Evolutionary conservation across 2,329 filamentous ascomycete genomes (phyloP).

Genomic region (Trichophyton rubrum): DNA sequence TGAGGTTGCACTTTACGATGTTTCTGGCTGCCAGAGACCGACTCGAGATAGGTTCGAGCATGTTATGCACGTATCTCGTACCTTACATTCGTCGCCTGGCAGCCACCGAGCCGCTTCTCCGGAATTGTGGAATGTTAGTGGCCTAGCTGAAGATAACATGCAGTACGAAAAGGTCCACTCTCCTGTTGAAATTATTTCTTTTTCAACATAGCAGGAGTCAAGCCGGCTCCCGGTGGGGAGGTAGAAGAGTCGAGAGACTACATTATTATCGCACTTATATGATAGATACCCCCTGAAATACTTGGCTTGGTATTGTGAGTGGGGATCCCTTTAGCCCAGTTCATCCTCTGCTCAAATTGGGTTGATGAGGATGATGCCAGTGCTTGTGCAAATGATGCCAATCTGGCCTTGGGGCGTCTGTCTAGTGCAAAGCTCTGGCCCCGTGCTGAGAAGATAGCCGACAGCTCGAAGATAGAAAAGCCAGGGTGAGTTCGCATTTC

Average conservation of each 20-base stretch:
- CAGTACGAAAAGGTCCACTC: slow-evolving; percentile 46
- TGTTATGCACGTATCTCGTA: no score
- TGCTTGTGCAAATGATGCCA: slow-evolving; percentile 35
- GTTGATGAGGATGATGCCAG: slow-evolving; percentile 35
- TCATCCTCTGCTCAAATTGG: slow-evolving; percentile 45
- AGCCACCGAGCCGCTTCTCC: no score
- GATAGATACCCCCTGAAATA: slow-evolving; percentile 38
- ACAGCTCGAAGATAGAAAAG: slow-evolving; percentile 40
- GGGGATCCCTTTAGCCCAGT: slow-evolving; percentile 52
- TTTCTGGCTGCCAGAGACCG: no score
- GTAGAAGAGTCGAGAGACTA: slow-evolving; percentile 29
- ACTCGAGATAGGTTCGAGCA: no score
- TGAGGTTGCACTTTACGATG: no score
- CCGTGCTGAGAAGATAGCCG: slow-evolving; percentile 37
- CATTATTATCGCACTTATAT: slow-evolving; percentile 45
- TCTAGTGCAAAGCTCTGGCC: slow-evolving; percentile 40
- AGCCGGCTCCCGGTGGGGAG: slow-evolving; percentile 38
- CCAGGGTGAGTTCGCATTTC: slow-evolving; percentile 44
- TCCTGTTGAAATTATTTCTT: slow-evolving; percentile 27
- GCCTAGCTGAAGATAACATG: slow-evolving; percentile 49
- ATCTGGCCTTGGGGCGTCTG: slow-evolving; percentile 41
- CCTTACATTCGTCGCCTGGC: no score
- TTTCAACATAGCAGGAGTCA: slow-evolving; percentile 27
- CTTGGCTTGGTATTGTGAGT: slow-evolving; percentile 30
- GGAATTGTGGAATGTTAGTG: slow-evolving; percentile 17